These are phyloP conservation scores for Penicillium simplicissimum DNA, from an alignment of 495 filamentous ascomycete species.

Conservation along the genomic window DNA sequence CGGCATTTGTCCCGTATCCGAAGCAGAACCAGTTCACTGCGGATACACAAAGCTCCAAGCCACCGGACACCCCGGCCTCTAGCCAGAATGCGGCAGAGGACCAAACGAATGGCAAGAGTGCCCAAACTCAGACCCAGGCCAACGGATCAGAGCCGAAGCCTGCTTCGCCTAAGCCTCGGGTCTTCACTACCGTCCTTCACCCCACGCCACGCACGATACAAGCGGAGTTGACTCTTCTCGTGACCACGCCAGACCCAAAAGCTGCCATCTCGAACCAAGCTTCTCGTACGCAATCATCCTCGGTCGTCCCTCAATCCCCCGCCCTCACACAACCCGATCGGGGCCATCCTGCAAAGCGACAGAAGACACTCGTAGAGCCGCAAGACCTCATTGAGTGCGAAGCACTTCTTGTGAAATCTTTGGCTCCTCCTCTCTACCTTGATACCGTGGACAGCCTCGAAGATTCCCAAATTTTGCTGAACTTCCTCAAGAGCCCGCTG, in stretches of 20 bases:
- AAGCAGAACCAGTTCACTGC: constrained; percentile 54
- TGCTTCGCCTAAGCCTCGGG: constrained; percentile 54
- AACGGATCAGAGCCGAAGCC: constrained; percentile 51
- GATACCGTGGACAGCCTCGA: constrained; percentile 68
- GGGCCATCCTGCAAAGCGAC: constrained; percentile 62
- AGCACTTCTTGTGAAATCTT: constrained; percentile 65
- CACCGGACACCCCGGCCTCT: constrained; percentile 15
- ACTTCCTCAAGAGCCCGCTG: constrained; percentile 69
- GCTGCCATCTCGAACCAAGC: constrained; percentile 45
- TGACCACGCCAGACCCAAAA: constrained; percentile 65
- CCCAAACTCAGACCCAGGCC: constrained; percentile 49
- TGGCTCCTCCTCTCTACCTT: constrained; percentile 73
- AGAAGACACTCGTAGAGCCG: constrained; percentile 76
- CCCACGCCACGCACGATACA: constrained; percentile 76
- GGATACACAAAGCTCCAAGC: constrained; percentile 39
- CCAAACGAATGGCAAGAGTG: constrained; percentile 29
- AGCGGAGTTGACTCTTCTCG: constrained; percentile 72
- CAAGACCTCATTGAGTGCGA: constrained; percentile 73
- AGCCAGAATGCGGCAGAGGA: constrained; percentile 24
- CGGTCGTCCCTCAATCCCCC: constrained; percentile 58
- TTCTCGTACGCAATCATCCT: constrained; percentile 49
- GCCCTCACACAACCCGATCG: constrained; percentile 56
- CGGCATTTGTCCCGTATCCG: constrained; percentile 78
- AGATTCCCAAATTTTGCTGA: constrained; percentile 66
- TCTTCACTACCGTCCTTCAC: constrained; percentile 80